Percentiles rank a stretch among this genome's conserved stretches.
Conservation (phyloP, 139 green algal genomes). For the Tetradesmus lagerheimii region DNA sequence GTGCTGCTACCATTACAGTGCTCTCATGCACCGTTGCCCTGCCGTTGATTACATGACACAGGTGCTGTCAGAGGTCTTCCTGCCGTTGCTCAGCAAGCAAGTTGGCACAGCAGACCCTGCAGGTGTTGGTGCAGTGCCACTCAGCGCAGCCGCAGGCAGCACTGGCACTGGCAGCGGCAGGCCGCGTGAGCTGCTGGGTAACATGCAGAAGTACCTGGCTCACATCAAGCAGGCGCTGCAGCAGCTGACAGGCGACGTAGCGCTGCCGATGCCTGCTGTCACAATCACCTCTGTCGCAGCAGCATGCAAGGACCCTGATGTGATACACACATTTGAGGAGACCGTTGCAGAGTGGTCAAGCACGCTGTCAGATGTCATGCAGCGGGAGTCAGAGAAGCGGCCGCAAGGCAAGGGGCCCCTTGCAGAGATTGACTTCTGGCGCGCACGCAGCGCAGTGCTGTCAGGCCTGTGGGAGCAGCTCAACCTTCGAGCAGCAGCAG, state of each 20-base stretch:
- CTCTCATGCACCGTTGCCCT: too few species aligned
- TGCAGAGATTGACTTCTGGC: slow-evolving; percentile 93
- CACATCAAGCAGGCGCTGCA: slow-evolving; percentile 76
- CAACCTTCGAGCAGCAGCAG: slow-evolving; percentile 69
- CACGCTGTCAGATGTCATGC: slow-evolving; percentile 60
- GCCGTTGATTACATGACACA: slow-evolving; percentile 12
- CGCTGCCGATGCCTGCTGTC: slow-evolving; percentile 70
- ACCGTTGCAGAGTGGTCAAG: slow-evolving; percentile 73
- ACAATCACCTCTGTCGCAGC: slow-evolving; percentile 56
- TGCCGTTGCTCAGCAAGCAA: slow-evolving; percentile 69
- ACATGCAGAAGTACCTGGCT: slow-evolving; percentile 79
- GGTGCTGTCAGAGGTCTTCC: slow-evolving; percentile 66
- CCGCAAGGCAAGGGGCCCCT: slow-evolving; percentile 78
- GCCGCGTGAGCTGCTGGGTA: slow-evolving; percentile 70
- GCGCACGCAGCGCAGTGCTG: slow-evolving; percentile 79
- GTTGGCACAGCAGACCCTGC: slow-evolving; percentile 45
- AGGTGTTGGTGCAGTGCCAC: slow-evolving; percentile 5
- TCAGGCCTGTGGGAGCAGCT: slow-evolving; percentile 89
- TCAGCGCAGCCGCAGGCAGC: neutral
- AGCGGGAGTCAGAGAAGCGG: slow-evolving; percentile 69
- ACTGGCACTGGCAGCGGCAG: neutral
- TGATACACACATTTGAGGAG: slow-evolving; percentile 68
- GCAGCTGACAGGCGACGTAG: slow-evolving; percentile 79
- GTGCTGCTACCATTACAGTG: too few species aligned
- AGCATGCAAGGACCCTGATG: slow-evolving; percentile 61